Evolutionary conservation across 2,329 filamentous ascomycete species (phyloP).

Genomic region (Fusarium bulbicola): DNA sequence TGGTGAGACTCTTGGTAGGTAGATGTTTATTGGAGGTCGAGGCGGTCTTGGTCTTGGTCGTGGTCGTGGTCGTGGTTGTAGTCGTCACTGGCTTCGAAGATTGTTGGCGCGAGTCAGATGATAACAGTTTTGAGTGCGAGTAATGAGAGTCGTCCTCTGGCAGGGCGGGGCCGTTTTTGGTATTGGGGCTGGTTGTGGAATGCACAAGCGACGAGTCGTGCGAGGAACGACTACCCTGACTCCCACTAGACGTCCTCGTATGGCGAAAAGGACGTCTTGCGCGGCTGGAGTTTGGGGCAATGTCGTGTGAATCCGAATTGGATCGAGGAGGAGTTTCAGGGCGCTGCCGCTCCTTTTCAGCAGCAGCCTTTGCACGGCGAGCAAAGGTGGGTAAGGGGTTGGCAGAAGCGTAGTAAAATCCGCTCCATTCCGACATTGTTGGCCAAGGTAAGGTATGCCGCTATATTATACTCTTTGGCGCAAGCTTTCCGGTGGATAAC

Average conservation of each 20-base stretch:
- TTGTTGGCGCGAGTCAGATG: conserved; percentile 39
- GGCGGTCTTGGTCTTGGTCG: neutral
- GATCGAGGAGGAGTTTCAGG: conserved; percentile 33
- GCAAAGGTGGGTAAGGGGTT: conserved; percentile 45
- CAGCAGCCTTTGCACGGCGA: conserved; percentile 37
- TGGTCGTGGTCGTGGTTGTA: conserved; percentile 13
- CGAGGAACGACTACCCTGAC: conserved; percentile 41
- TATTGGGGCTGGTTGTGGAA: conserved; percentile 34
- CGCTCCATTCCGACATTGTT: conserved; percentile 47
- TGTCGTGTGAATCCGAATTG: conserved; percentile 34
- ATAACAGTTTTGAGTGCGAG: conserved; percentile 28
- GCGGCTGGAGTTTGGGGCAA: conserved; percentile 12
- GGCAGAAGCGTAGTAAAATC: conserved; percentile 43
- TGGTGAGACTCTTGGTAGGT: conserved; percentile 12
- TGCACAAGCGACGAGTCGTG: conserved; percentile 43
- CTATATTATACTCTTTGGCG: conserved; percentile 38
- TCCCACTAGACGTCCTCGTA: conserved; percentile 40
- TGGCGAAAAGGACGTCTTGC: conserved; percentile 35
- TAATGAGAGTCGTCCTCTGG: conserved; percentile 34
- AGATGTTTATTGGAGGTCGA: conserved; percentile 29
- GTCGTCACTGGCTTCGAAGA: conserved; percentile 23
- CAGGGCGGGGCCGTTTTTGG: conserved; percentile 42
- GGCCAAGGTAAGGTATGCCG: conserved; percentile 5
- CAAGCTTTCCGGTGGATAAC: conserved; percentile 35
- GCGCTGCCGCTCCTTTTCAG: conserved; percentile 43